Evolutionary conservation across 2,329 filamentous ascomycete species (phyloP).

Genomic region (Bimuria novae-zelandiae): DNA sequence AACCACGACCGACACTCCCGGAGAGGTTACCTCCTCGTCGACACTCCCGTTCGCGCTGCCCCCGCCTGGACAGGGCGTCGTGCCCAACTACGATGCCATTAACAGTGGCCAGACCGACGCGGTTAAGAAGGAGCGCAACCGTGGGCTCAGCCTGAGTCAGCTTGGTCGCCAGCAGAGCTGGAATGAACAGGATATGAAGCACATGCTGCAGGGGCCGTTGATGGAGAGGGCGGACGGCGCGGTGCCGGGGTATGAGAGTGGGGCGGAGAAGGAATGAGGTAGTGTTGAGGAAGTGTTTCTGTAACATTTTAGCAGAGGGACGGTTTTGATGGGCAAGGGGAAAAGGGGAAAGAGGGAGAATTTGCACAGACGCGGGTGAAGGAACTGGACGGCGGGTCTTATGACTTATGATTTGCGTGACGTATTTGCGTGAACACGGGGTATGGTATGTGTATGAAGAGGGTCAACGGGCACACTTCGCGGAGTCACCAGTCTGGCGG

Average conservation of each 20-base stretch:
- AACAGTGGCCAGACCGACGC: conserved; percentile 28
- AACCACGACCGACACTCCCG: conserved; percentile 14
- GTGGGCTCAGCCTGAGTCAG: conserved; percentile 35
- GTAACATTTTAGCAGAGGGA: no score
- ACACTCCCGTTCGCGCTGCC: conserved; percentile 30
- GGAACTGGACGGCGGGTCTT: no score
- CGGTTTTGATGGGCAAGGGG: no score
- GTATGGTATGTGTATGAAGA: no score
- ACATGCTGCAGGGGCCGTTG: conserved; percentile 32
- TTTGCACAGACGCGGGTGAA: no score
- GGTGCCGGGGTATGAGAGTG: conserved; percentile 33
- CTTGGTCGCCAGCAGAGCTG: conserved; percentile 40
- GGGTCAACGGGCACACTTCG: no score
- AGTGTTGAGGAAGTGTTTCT: no score
- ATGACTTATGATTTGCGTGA: no score
- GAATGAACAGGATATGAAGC: conserved; percentile 43
- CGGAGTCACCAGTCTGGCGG: no score
- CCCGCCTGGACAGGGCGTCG: conserved; percentile 38
- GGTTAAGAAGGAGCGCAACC: conserved; percentile 34
- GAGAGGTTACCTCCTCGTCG: conserved; percentile 18
- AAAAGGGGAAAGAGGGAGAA: no score
- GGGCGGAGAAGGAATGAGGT: not conserved
- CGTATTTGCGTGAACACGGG: no score
- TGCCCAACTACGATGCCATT: conserved; percentile 36
- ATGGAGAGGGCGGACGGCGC: conserved; percentile 28